Evolutionary conservation across 202 grass and related monocot genomes (phyloP).

Genomic region (Panicum virgatum): DNA sequence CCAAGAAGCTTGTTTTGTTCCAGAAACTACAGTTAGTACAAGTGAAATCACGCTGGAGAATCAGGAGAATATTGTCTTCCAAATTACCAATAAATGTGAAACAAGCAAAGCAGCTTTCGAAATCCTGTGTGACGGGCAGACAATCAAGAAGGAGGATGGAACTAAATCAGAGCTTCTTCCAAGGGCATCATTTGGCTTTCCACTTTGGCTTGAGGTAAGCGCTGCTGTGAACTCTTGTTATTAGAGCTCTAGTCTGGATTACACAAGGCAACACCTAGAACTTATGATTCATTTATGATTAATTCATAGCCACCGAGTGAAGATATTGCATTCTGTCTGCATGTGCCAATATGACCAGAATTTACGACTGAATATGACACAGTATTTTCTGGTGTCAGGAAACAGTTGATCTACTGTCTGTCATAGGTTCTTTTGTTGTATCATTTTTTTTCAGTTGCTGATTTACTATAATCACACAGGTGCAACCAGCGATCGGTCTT

Average conservation of each 20-base stretch:
- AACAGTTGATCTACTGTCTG: not conserved
- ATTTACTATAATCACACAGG: constrained; percentile 45
- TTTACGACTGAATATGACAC: not conserved
- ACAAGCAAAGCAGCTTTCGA: constrained; percentile 75
- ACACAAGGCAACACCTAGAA: not conserved
- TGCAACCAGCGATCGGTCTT: constrained; percentile 76
- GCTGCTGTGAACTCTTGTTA: not conserved
- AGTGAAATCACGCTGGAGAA: constrained; percentile 71
- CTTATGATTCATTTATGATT: constrained; percentile 29
- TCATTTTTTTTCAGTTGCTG: not conserved
- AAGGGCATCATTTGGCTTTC: constrained; percentile 88
- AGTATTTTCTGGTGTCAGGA: not conserved
- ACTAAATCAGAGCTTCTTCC: constrained; percentile 44
- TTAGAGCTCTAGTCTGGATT: constrained; percentile 22
- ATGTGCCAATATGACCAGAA: not conserved
- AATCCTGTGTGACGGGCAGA: constrained; percentile 75
- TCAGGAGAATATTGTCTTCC: constrained; percentile 59
- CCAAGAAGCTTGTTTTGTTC: constrained; percentile 68
- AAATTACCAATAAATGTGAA: constrained; percentile 76
- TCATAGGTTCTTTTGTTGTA: not conserved
- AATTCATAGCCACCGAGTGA: not conserved
- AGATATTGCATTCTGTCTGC: constrained; percentile 4
- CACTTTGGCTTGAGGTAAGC: constrained; percentile 92
- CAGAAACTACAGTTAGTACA: constrained; percentile 81
- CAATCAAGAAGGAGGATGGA: constrained; percentile 56